phyloP scores from a whole-genome alignment of 768 basidiomycete species.

The Clitopilus passeckerianus region DNA sequence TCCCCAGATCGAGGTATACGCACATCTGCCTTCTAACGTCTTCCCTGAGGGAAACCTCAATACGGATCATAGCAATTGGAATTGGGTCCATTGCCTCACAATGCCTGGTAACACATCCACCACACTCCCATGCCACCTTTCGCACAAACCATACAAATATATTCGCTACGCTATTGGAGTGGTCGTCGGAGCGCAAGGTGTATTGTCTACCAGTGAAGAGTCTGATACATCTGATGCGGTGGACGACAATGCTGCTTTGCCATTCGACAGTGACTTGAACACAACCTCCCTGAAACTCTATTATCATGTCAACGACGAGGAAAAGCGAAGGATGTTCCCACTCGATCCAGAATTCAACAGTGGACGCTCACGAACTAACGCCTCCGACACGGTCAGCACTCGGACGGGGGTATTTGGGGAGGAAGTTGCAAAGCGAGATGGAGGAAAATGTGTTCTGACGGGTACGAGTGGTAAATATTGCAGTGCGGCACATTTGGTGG shows the following conservation, averaged over 20 bases:
- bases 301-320: constrained; percentile 12
- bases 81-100: background rate
- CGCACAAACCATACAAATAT: constrained; percentile 13
- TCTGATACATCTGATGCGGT: background rate
- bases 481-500: constrained; percentile 14
- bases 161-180: constrained; percentile 15
- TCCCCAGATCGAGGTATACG: too few relatives aligned
- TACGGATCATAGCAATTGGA: background rate
- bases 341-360: constrained; percentile 8
- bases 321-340: constrained; percentile 15
- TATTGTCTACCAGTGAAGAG: constrained; percentile 9
- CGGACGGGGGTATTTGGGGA: constrained; percentile 7
- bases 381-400: constrained; percentile 6
- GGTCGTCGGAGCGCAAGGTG: constrained; percentile 12
- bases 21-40: too few relatives aligned
- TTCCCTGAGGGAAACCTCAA: too few relatives aligned
- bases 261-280: too few relatives aligned
- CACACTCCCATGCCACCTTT: constrained; percentile 7
- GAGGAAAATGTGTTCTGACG: constrained; percentile 9
- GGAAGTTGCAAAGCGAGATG: constrained; percentile 10
- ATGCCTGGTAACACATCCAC: background rate
- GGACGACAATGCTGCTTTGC: constrained; percentile 9
- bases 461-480: background rate
- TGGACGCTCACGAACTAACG: constrained; percentile 5
- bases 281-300: too few relatives aligned